phyloP scores from a whole-genome alignment of 371 early-diverging fungal genomes.

The Dipsacomyces acuminosporus region DNA sequence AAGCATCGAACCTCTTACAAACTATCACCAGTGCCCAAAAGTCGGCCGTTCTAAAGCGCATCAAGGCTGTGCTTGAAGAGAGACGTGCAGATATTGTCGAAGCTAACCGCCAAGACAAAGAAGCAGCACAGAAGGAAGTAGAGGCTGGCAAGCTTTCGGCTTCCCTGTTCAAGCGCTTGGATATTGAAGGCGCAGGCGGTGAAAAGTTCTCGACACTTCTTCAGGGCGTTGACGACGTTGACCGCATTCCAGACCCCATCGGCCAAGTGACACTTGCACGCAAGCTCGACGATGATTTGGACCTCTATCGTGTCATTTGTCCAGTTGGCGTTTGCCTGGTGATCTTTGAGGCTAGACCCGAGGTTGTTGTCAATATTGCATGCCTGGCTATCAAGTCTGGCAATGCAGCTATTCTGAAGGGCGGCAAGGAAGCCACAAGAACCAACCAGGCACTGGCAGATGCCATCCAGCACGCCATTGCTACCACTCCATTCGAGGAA shows the following conservation, averaged over 20 bases:
- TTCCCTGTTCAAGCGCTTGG: conserved; percentile 85
- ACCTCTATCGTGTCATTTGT: conserved; percentile 82
- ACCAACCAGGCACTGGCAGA: conserved; percentile 74
- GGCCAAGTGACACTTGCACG: conserved; percentile 77
- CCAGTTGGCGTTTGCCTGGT: conserved; percentile 93
- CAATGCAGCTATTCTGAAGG: conserved; percentile 96
- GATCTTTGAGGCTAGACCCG: conserved; percentile 98
- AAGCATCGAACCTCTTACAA: conserved; percentile 78
- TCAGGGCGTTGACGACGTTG: conserved; percentile 86
- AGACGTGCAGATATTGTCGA: conserved; percentile 66
- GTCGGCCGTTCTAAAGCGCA: conserved; percentile 68
- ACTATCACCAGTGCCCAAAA: conserved; percentile 70
- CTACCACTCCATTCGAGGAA: conserved; percentile 48
- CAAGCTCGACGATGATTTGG: conserved; percentile 73
- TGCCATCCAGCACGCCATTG: conserved; percentile 74
- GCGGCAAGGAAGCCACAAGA: conserved; percentile 77
- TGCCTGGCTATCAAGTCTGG: conserved; percentile 93
- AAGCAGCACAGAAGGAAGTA: conserved; percentile 71
- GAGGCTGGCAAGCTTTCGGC: conserved; percentile 67
- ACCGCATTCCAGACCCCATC: conserved; percentile 76
- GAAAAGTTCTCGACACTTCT: conserved; percentile 81
- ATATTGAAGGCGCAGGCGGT: conserved; percentile 69
- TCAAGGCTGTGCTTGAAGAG: conserved; percentile 65
- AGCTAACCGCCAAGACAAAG: conserved; percentile 78
- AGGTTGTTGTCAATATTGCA: conserved; percentile 95